Base-by-base conservation (phyloP, 768 basidiomycete species). In the Panus rudis region DNA sequence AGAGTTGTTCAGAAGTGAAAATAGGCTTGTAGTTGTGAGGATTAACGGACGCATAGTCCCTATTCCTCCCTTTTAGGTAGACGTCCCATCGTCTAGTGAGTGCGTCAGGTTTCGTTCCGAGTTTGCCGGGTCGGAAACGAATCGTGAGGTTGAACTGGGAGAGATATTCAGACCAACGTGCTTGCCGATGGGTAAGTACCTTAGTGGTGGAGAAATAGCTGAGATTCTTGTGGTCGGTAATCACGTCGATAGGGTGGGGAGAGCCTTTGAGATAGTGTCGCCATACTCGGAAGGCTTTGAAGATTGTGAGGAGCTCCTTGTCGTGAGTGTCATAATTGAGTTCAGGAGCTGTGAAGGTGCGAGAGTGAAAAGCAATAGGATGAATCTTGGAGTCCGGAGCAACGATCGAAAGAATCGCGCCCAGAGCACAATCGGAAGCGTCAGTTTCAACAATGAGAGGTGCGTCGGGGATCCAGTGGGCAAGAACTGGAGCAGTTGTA, bases 251-350 rank as follows among this genome's bases (percentile, higher is more conserved):
- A 4, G 46, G 48, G 6, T 19, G 14, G 12, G 4, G n/a, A 6
- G 52, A 37, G 5, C 54, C 52, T n/a, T 51, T 39, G 16, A 64
- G 52, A 21, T 50, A 64, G 19, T 51, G 44, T 0, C 55, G 41
- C 52, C 55, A 62, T 11, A 51, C 24, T 12, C 41, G 32, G 39
- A 67, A 60, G 0, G 58, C 49, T 3, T 59, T 50, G 7, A 77
- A 54, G 37, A 78, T 65, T 1, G 69, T 69, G 0, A 76, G 59
- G 12, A 76, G 54, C 57, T 78, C 75, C 48, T 71, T 70, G 46
- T 79, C 66, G 45, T 75, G 63, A 16, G 72, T 66, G 13, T 72
- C 58, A 46, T 78, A 77, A 51, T 76, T 78, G 2, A 54, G 21
- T 50, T 79, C 66, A 0, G 67, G 53, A 0, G 52, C 35, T 20